Base-by-base conservation (phyloP, 1,284 basidiomycete genomes). In the Malassezia japonica region DNA sequence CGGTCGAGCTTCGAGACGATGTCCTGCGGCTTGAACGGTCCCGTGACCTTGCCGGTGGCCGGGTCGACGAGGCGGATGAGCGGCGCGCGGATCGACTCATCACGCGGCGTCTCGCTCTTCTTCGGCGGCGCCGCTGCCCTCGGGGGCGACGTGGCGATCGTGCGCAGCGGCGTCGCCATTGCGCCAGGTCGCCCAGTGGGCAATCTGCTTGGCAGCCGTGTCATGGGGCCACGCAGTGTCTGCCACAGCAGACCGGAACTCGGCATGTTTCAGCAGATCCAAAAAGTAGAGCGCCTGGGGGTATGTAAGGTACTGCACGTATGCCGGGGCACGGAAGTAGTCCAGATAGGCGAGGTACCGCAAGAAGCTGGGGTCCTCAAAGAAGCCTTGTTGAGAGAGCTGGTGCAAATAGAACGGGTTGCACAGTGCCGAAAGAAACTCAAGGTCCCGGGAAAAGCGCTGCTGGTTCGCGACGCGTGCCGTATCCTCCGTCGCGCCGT, bases 171-270 rank as follows among this genome's bases (percentile, higher is more conserved):
- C 27, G 12, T 27, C 28, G n/a, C n/a, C n/a, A 29, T 24, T 28
- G 21, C 51, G 51, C 67, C 65, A 69, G 15, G 65, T 65, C 8
- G 65, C 61, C 67, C 67, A 69, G 42, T 69, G 67, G 4, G 50
- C 61, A 3, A 67, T 46, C 55, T 64, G 61, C 12, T 53, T 59
- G 2, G 55, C 56, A 39, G 63, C 66, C 15, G 61, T 59, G 31
- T 63, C 61, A 16, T 60, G 59, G 9, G 59, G 65, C 59, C 66
- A 69, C 2, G 48, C 67, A 5, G 56, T 45, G 48, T 61, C 57
- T 13, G 53, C 54, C 7, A 59, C 59, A 13, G 63, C 64, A 23
- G 53, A 33, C 10, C 67, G 47, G 41, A 69, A 69, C 43, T 62
- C 60, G 27, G 47, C 51, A 37, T 50, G 50, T 38, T 63, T 53